These are phyloP conservation scores for Grosmannia serpens DNA, from an alignment of 2,329 filamentous ascomycete genomes.

Conservation along the genomic window DNA sequence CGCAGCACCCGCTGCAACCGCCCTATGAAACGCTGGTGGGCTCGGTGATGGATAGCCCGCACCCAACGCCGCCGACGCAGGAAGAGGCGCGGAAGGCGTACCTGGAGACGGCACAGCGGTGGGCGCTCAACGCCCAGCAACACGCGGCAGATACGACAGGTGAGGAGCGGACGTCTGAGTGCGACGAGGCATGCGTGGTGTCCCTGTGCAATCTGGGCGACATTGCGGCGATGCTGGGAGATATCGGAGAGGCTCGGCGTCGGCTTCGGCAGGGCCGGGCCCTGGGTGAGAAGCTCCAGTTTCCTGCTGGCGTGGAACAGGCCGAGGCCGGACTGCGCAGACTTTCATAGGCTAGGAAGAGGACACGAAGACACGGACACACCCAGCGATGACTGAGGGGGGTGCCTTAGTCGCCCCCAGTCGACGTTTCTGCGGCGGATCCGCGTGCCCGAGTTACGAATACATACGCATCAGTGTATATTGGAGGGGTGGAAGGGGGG, in stretches of 20 bases:
- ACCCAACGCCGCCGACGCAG: not conserved
- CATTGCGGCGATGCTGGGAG: slow-evolving; percentile 64
- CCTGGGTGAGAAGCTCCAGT: slow-evolving; percentile 43
- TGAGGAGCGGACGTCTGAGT: slow-evolving; percentile 61
- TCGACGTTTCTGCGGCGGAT: not conserved
- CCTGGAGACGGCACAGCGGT: slow-evolving; percentile 59
- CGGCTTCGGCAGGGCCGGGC: slow-evolving; percentile 58
- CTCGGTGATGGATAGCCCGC: slow-evolving; percentile 3
- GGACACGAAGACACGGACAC: not conserved
- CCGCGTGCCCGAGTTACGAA: not conserved
- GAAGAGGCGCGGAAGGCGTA: slow-evolving; percentile 45
- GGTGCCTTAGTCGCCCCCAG: not conserved
- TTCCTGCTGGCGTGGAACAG: slow-evolving; percentile 38
- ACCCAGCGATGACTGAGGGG: not conserved
- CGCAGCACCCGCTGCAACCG: slow-evolving; percentile 45
- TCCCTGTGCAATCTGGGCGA: slow-evolving; percentile 82
- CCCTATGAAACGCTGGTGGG: slow-evolving; percentile 21
- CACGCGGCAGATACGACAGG: slow-evolving; percentile 55
- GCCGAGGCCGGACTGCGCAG: slow-evolving; percentile 36
- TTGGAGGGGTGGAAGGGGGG: no score
- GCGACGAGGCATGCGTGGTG: slow-evolving; percentile 71
- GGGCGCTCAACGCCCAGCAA: slow-evolving; percentile 66
- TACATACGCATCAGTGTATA: not conserved
- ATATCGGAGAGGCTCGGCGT: slow-evolving; percentile 50
- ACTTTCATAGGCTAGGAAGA: not conserved